Conservation (phyloP, 2,329 filamentous ascomycete genomes). For the Boeremia lycopersici region DNA sequence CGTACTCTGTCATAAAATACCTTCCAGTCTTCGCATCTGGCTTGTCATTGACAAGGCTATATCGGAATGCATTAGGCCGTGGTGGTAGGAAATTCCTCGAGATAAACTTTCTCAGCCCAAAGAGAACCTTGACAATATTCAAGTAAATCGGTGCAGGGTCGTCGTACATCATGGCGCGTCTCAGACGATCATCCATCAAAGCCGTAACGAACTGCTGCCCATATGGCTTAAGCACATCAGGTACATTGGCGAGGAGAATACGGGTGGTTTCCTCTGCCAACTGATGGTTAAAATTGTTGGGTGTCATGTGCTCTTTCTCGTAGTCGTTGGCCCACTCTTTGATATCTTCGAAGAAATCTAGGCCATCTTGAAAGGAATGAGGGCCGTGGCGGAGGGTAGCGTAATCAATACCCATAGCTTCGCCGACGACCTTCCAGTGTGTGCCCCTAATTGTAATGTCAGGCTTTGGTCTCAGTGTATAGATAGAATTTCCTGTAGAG, state of each 20-base stretch:
- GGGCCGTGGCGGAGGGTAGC: slow-evolving; percentile 50
- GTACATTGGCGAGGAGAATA: slow-evolving; percentile 65
- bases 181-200: slow-evolving; percentile 68
- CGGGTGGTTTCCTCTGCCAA: slow-evolving; percentile 65
- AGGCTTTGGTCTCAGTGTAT: background rate
- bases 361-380: slow-evolving; percentile 53
- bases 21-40: slow-evolving; percentile 55
- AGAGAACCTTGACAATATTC: slow-evolving; percentile 52
- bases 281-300: slow-evolving; percentile 43
- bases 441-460: slow-evolving; percentile 51
- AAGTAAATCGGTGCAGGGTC: slow-evolving; percentile 46
- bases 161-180: slow-evolving; percentile 63
- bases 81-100: slow-evolving; percentile 67
- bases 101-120: slow-evolving; percentile 61
- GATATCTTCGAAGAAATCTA: slow-evolving; percentile 61
- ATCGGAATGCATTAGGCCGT: slow-evolving; percentile 48
- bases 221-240: slow-evolving; percentile 51
- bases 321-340: slow-evolving; percentile 61
- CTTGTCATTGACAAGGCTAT: slow-evolving; percentile 49
- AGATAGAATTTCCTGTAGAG: background rate
- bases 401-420: slow-evolving; percentile 69
- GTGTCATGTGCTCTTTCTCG: slow-evolving; percentile 64
- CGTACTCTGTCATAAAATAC: slow-evolving; percentile 26
- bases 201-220: slow-evolving; percentile 60
- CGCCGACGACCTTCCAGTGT: slow-evolving; percentile 74